Conservation (phyloP, 2,329 filamentous ascomycete species). For the Fusarium dimerum region DNA sequence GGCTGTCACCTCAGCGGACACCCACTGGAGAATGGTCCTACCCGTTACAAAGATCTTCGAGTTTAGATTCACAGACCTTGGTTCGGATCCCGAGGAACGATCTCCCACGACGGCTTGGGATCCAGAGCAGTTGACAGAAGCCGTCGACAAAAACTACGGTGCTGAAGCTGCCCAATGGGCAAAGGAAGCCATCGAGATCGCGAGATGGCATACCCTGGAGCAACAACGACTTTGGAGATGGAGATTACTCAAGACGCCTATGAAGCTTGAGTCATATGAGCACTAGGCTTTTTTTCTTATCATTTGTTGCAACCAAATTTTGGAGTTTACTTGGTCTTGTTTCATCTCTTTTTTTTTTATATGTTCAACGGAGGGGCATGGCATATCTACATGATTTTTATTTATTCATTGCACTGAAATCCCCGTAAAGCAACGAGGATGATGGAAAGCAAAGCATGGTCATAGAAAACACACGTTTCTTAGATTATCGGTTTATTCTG, state of each 20-base stretch:
- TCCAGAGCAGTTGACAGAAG: neutral
- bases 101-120: neutral
- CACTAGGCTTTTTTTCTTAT: neutral
- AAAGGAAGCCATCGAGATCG: neutral
- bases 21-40: slow-evolving; percentile 34
- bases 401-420: no score
- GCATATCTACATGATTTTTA: neutral
- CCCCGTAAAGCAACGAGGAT: no score
- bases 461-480: neutral
- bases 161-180: neutral
- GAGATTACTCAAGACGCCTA: neutral
- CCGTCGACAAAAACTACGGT: neutral
- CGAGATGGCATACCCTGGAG: neutral
- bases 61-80: neutral
- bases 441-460: no score
- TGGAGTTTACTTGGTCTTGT: neutral
- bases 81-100: neutral
- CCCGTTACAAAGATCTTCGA: slow-evolving; percentile 11
- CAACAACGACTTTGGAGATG: neutral
- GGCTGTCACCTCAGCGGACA: slow-evolving; percentile 33
- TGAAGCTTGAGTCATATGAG: neutral
- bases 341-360: neutral
- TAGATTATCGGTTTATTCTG: neutral
- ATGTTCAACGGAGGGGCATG: neutral
- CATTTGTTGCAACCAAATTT: neutral